Percentiles rank a stretch among this genome's conserved stretches.
Evolutionary conservation across 164 flowering plant genomes (phyloP).

Genomic region (Dillenia turbinata): DNA sequence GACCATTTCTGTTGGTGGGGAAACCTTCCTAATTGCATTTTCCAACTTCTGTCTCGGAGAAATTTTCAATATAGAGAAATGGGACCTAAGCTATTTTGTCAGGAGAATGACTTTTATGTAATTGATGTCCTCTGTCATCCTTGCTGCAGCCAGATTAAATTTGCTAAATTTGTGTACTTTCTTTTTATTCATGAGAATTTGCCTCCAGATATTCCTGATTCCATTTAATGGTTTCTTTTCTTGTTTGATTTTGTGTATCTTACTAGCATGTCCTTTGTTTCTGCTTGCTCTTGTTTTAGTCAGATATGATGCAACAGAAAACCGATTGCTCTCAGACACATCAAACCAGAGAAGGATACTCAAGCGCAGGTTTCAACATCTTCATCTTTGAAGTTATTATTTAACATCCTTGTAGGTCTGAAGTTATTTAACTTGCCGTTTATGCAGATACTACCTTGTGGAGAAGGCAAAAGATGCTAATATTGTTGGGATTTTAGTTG

Average conservation of each 20-base stretch:
- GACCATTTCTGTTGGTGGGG: too few relatives aligned
- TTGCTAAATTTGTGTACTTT: too few relatives aligned
- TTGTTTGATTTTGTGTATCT: not conserved
- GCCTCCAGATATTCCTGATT: too few relatives aligned
- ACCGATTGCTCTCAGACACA: slow-evolving; percentile 48
- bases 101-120: too few relatives aligned
- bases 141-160: too few relatives aligned
- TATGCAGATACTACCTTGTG: slow-evolving; percentile 79
- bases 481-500: slow-evolving; percentile 90
- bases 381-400: not conserved
- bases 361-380: slow-evolving; percentile 68
- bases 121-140: too few relatives aligned
- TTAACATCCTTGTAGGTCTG: not conserved
- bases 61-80: too few relatives aligned
- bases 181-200: too few relatives aligned
- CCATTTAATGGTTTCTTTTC: not conserved
- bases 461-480: slow-evolving; percentile 98
- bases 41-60: too few relatives aligned
- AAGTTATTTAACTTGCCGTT: not conserved
- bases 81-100: too few relatives aligned
- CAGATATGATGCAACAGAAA: slow-evolving; percentile 66
- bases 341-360: slow-evolving; percentile 65
- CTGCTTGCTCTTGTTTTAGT: slow-evolving; percentile 43
- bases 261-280: not conserved
- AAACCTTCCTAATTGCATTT: too few relatives aligned